phyloP scores from a whole-genome alignment of 495 filamentous ascomycete species.

The Penicillium steckii region DNA sequence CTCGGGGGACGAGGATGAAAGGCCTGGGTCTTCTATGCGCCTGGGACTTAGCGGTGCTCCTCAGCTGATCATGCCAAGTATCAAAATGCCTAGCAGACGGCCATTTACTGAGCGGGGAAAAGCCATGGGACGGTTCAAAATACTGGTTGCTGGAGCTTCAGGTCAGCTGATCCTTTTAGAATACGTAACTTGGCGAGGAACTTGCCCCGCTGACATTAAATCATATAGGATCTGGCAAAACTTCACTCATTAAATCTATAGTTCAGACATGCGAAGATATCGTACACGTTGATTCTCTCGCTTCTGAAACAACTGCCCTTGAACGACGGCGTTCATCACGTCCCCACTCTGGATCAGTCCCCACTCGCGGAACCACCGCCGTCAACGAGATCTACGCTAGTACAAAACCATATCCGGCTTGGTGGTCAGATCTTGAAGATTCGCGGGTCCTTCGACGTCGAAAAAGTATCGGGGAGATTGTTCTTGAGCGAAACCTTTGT shows the following conservation, averaged over 20 bases:
- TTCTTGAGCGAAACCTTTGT: conserved; percentile 90
- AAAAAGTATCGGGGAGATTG: conserved; percentile 76
- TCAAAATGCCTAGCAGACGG: conserved; percentile 88
- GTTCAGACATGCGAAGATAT: conserved; percentile 95
- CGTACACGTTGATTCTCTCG: conserved; percentile 89
- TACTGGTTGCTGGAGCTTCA: conserved; percentile 80
- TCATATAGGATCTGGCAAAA: conserved; percentile 69
- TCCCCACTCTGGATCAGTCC: conserved; percentile 31
- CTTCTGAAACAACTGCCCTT: conserved; percentile 53
- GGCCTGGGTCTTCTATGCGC: conserved; percentile 21
- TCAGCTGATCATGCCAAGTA: conserved; percentile 96
- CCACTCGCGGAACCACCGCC: conserved; percentile 25
- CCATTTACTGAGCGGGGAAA: conserved; percentile 90
- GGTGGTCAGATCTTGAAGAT: conserved; percentile 92
- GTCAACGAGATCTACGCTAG: conserved; percentile 89
- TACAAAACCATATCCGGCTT: conserved; percentile 85
- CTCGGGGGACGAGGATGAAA: conserved; percentile 49
- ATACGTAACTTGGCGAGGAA: no score
- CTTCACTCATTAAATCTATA: conserved; percentile 87
- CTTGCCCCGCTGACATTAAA: not conserved
- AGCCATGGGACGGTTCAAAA: conserved; percentile 79
- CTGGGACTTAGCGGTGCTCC: conserved; percentile 54
- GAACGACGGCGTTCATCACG: conserved; percentile 27
- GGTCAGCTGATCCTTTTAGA: conserved; percentile 58
- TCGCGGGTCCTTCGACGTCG: conserved; percentile 65